phyloP scores from a whole-genome alignment of 2,329 filamentous ascomycete species.

The Sporothrix pseudoabietina region DNA sequence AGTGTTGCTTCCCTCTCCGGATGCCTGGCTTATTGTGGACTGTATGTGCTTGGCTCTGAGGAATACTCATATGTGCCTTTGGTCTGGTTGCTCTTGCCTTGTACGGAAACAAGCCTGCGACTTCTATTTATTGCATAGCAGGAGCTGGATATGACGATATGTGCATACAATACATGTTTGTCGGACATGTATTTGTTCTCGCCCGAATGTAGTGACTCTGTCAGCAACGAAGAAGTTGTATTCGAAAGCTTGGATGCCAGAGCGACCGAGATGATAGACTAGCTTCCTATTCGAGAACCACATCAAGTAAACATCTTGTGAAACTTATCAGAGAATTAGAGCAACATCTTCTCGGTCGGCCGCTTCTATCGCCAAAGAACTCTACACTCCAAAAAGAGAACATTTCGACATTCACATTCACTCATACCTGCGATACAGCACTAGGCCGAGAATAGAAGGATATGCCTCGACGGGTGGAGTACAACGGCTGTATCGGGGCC shows the following conservation, averaged over 20 bases:
- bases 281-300: background rate
- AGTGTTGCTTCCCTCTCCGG: too few species aligned
- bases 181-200: background rate
- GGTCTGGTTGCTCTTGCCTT: background rate
- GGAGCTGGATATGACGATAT: background rate
- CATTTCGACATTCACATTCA: background rate
- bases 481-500: background rate
- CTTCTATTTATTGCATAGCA: background rate
- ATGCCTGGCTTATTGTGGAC: too few species aligned
- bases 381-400: background rate
- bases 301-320: background rate
- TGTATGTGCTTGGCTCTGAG: too few species aligned
- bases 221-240: background rate
- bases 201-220: background rate
- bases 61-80: too few species aligned
- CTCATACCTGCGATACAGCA: background rate
- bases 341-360: background rate
- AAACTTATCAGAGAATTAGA: background rate
- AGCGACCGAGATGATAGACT: background rate
- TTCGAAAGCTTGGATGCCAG: background rate
- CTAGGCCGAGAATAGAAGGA: slow-evolving; percentile 19
- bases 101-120: background rate
- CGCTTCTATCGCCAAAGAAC: background rate
- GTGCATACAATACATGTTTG: background rate
- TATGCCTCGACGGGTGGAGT: slow-evolving; percentile 1